These are phyloP conservation scores for Stephania cephalantha DNA, from an alignment of 164 flowering plant genomes.

Conservation along the genomic window DNA sequence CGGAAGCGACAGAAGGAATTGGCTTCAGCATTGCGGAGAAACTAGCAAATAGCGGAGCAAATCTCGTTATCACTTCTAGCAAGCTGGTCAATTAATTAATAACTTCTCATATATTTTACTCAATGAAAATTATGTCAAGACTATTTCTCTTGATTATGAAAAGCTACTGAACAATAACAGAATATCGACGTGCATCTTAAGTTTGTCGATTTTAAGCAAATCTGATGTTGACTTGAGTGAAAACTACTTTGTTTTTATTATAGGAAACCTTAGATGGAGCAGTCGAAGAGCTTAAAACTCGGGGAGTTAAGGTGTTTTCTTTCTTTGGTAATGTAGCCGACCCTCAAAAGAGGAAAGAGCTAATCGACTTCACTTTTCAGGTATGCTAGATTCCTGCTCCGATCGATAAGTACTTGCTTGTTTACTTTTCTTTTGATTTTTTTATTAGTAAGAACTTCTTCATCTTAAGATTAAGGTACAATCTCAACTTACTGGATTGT, in stretches of 20 bases:
- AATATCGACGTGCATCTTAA: no score
- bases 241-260: background rate
- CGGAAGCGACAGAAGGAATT: background rate
- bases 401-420: background rate
- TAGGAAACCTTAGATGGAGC: slow-evolving; percentile 89
- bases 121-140: no score
- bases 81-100: background rate
- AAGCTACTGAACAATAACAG: no score
- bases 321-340: slow-evolving; percentile 91
- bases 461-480: no score
- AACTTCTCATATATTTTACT: no score
- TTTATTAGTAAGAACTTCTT: no score
- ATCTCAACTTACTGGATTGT: background rate
- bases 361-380: slow-evolving; percentile 59
- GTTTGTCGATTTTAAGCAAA: no score
- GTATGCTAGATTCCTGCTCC: slow-evolving; percentile 21
- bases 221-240: no score
- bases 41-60: background rate
- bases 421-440: background rate
- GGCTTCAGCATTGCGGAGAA: background rate
- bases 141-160: no score
- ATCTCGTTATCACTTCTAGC: background rate
- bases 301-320: slow-evolving; percentile 66
- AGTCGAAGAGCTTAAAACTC: slow-evolving; percentile 52
- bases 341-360: slow-evolving; percentile 71